Percentiles rank a stretch among this genome's conserved stretches.
Evolutionary conservation across 768 basidiomycete species (phyloP).

Genomic region (Mycena floridula): DNA sequence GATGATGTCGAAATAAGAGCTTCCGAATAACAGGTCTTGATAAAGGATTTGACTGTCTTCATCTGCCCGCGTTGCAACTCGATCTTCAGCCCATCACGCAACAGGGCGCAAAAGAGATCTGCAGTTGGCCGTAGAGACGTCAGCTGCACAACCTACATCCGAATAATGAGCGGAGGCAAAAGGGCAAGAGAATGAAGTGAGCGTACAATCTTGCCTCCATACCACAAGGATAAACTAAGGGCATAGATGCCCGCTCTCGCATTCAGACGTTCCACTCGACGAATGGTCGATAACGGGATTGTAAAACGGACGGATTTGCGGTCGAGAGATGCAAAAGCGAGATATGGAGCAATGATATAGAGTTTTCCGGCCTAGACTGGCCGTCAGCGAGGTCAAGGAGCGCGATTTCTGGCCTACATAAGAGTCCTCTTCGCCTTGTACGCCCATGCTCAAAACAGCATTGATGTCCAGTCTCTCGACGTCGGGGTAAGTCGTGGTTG

Average conservation of each 20-base stretch:
- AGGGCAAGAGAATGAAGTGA: not conserved
- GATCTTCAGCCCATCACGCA: constrained; percentile 84
- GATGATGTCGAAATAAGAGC: constrained; percentile 60
- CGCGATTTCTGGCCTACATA: constrained; percentile 61
- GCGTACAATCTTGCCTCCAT: constrained; percentile 87
- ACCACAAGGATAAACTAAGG: constrained; percentile 91
- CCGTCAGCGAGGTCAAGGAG: not conserved
- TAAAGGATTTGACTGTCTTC: constrained; percentile 87
- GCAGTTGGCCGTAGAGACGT: constrained; percentile 91
- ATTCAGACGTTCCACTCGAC: constrained; percentile 91
- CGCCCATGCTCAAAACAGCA: constrained; percentile 76
- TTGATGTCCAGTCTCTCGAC: constrained; percentile 80
- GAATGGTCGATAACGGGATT: constrained; percentile 84
- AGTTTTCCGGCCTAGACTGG: constrained; percentile 76
- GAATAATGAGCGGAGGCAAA: not conserved
- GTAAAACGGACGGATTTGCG: constrained; percentile 89
- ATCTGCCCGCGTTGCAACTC: constrained; percentile 89
- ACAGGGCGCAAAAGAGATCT: constrained; percentile 83
- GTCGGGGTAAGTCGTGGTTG: not conserved
- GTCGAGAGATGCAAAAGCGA: constrained; percentile 87
- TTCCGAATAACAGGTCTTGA: constrained; percentile 93
- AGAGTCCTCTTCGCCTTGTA: constrained; percentile 80
- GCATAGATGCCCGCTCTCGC: constrained; percentile 94
- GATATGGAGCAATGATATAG: constrained; percentile 81
- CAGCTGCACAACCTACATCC: constrained; percentile 76